Evolutionary conservation across 192 early-diverging fungal genomes (phyloP).

Genomic region (Backusella tuberculispora): DNA sequence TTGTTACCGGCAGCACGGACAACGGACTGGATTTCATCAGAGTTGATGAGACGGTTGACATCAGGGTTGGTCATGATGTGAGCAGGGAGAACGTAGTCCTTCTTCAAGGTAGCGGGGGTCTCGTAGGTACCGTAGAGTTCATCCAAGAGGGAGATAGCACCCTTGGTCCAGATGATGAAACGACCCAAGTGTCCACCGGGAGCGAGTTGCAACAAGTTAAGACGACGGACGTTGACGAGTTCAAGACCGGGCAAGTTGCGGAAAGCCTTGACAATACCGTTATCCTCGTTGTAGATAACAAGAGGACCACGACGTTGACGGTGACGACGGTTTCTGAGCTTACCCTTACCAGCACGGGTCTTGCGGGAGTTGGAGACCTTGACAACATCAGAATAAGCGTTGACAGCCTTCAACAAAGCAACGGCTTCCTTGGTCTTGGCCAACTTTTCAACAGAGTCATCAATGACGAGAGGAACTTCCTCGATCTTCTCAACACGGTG

Average conservation of each 20-base stretch:
- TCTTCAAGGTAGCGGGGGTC: conserved; percentile 83
- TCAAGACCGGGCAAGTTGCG: conserved; percentile 99
- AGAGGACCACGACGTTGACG: conserved; percentile 96
- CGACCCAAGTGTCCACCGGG: conserved; percentile 99
- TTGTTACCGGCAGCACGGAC: conserved; percentile 82
- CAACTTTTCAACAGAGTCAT: conserved; percentile 78
- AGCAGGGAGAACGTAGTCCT: conserved; percentile 83
- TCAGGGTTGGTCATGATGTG: conserved; percentile 93
- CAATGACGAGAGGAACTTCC: conserved; percentile 95
- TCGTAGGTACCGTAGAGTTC: conserved; percentile 90
- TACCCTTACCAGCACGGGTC: conserved; percentile 96
- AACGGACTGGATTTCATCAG: conserved; percentile 94
- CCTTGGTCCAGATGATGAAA: conserved; percentile 99
- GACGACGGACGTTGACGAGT: conserved; percentile 84
- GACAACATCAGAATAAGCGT: conserved; percentile 94
- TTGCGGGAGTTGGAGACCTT: conserved; percentile 97
- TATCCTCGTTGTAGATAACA: conserved; percentile 95
- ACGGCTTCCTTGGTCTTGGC: conserved; percentile 96
- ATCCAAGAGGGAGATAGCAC: conserved; percentile 91
- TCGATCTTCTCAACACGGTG: conserved; percentile 93
- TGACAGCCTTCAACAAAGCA: conserved; percentile 85
- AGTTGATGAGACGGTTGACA: conserved; percentile 94
- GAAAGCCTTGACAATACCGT: conserved; percentile 96
- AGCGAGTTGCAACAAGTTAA: conserved; percentile 99
- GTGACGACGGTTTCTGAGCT: conserved; percentile 98